Conservation (phyloP, 805 yeast species). For the Millerago galiae region DNA sequence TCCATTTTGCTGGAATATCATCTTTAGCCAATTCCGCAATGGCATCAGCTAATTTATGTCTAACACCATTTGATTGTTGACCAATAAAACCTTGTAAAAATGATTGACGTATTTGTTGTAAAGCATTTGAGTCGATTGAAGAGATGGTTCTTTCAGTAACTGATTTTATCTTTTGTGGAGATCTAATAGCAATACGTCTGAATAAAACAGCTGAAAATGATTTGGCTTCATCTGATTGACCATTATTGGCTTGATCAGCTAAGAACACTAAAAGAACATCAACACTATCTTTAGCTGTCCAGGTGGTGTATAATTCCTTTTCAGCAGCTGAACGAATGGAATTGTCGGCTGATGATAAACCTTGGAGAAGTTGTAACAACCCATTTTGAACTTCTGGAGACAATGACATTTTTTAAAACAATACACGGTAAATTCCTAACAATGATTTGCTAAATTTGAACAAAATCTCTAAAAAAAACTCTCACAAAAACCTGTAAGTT, state of each 20-base stretch:
- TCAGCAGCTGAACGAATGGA: constrained; percentile 73
- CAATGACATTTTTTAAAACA: constrained; percentile 31
- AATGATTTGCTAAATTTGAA: neutral
- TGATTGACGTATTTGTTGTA: constrained; percentile 54
- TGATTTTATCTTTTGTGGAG: constrained; percentile 60
- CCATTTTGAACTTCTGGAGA: constrained; percentile 56
- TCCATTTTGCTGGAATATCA: constrained; percentile 59
- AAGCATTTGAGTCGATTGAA: constrained; percentile 50
- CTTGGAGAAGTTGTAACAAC: constrained; percentile 50
- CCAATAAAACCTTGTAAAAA: constrained; percentile 69
- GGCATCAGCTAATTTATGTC: constrained; percentile 92
- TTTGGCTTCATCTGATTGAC: constrained; percentile 51
- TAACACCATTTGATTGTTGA: constrained; percentile 64
- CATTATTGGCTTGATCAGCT: constrained; percentile 69
- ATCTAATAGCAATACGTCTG: constrained; percentile 75
- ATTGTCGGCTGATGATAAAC: constrained; percentile 77
- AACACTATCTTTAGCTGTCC: constrained; percentile 65
- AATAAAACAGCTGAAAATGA: constrained; percentile 84
- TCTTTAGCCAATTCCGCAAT: constrained; percentile 86
- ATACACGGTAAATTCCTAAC: neutral
- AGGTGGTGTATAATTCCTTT: constrained; percentile 58
- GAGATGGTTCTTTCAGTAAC: constrained; percentile 78
- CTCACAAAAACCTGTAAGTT: neutral
- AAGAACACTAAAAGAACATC: constrained; percentile 69
- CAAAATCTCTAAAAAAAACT: neutral